These are phyloP conservation scores for Podila epigama DNA, from an alignment of 192 early-diverging fungal species.

Conservation along the genomic window DNA sequence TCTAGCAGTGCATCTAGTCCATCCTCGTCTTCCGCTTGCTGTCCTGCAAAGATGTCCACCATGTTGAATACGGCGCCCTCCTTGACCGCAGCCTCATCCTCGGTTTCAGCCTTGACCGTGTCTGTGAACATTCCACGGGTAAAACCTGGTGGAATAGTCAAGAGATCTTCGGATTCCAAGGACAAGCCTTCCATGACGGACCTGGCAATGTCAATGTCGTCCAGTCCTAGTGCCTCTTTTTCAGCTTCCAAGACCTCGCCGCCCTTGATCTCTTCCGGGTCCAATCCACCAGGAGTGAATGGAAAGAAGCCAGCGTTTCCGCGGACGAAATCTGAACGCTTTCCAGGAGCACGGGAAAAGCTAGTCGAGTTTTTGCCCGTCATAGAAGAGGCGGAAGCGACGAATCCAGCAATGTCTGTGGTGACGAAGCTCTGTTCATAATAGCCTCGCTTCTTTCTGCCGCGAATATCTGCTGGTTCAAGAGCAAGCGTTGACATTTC, in stretches of 20 bases:
- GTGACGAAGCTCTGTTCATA: slow-evolving; percentile 42
- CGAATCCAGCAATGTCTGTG: slow-evolving; percentile 17
- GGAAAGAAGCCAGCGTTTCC: slow-evolving; percentile 74
- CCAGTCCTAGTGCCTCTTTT: slow-evolving; percentile 33
- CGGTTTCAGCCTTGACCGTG: slow-evolving; percentile 11
- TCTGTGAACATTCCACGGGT: slow-evolving; percentile 68
- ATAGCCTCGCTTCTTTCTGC: slow-evolving; percentile 53
- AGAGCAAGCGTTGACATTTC: slow-evolving; percentile 58
- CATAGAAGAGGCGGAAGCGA: slow-evolving; percentile 34
- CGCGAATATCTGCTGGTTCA: slow-evolving; percentile 60
- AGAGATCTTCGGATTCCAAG: slow-evolving; percentile 50
- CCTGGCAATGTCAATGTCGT: slow-evolving; percentile 36
- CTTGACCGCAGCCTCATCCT: neutral
- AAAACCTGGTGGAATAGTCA: slow-evolving; percentile 75
- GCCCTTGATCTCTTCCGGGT: slow-evolving; percentile 50
- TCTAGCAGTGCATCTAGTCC: slow-evolving; percentile 38
- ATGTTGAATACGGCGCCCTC: slow-evolving; percentile 36
- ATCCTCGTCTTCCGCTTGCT: slow-evolving; percentile 28
- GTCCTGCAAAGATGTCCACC: slow-evolving; percentile 46
- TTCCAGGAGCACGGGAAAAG: slow-evolving; percentile 66
- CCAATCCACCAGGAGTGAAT: slow-evolving; percentile 80
- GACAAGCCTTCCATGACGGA: slow-evolving; percentile 17
- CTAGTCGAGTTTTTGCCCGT: slow-evolving; percentile 74
- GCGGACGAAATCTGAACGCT: slow-evolving; percentile 70
- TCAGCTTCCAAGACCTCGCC: slow-evolving; percentile 30